Evolutionary conservation across 257 asterid genomes (phyloP).

Genomic region (Solanum acaule): DNA sequence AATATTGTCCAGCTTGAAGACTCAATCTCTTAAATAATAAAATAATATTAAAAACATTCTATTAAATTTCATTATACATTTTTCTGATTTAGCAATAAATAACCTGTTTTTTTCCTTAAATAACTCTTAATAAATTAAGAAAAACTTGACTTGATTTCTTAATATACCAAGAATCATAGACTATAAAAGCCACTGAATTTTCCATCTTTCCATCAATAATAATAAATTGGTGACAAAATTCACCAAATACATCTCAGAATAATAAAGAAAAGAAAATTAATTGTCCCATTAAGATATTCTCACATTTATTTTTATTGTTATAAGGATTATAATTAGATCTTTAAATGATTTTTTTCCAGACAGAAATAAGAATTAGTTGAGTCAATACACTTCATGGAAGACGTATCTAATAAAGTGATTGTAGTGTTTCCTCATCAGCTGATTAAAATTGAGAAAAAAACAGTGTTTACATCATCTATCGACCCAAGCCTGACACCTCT

Average conservation of each 20-base stretch:
- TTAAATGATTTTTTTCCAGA: fast-evolving
- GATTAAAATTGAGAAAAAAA: not conserved
- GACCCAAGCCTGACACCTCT: not conserved
- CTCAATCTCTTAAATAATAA: not conserved
- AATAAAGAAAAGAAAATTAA: not conserved
- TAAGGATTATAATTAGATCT: not conserved
- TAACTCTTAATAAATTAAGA: not conserved
- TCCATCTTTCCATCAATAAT: not conserved
- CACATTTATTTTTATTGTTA: not conserved
- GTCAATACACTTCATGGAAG: not conserved
- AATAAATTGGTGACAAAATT: not conserved
- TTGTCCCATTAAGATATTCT: not conserved
- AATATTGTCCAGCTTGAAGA: not conserved
- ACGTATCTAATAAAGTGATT: not conserved
- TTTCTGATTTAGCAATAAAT: not conserved
- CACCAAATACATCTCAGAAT: not conserved
- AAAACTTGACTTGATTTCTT: not conserved
- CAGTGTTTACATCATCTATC: not conserved
- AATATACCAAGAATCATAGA: not conserved
- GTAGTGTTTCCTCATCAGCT: not conserved
- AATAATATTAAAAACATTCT: not conserved
- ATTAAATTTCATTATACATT: not conserved
- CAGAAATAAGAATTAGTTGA: not conserved
- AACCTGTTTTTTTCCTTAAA: not conserved
- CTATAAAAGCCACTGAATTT: not conserved